A percentile compares a stretch with the other conserved stretches of the same genome.
Evolutionary conservation across 2,329 filamentous ascomycete genomes (phyloP).

Genomic region (Penicillium brasilianum): DNA sequence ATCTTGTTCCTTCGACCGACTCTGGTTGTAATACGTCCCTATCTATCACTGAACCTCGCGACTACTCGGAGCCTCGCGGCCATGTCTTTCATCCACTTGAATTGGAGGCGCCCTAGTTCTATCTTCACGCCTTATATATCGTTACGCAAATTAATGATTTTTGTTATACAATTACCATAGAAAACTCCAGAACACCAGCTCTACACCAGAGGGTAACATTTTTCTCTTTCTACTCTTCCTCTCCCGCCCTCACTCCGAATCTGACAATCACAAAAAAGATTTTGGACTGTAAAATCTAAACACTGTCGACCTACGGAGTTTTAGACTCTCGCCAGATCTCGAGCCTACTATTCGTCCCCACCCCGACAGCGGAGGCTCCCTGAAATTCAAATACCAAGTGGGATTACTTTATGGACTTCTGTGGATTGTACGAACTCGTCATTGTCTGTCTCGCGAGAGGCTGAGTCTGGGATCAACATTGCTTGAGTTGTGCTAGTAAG

Average conservation of each 20-base stretch:
- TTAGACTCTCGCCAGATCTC: constrained; percentile 67
- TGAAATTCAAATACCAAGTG: too few species aligned
- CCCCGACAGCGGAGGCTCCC: constrained; percentile 61
- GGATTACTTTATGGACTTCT: constrained; percentile 85
- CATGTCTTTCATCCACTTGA: not conserved
- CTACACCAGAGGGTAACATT: too few species aligned
- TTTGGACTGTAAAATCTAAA: constrained; percentile 67
- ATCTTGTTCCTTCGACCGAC: not conserved
- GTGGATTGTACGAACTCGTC: constrained; percentile 74
- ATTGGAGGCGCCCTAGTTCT: too few species aligned
- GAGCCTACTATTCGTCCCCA: constrained; percentile 85
- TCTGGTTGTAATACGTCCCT: not conserved
- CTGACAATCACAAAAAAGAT: constrained; percentile 14
- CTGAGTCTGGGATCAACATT: constrained; percentile 58
- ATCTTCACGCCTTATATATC: too few species aligned
- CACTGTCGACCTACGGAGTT: constrained; percentile 72
- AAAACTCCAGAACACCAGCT: too few species aligned
- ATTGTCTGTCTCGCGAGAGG: constrained; percentile 65
- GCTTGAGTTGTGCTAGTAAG: constrained; percentile 19
- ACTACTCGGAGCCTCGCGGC: not conserved
- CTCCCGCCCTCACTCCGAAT: too few species aligned
- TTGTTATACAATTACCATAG: too few species aligned
- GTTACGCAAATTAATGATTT: too few species aligned
- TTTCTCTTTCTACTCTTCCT: too few species aligned
- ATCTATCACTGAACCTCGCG: not conserved